Base-by-base conservation (phyloP, 768 basidiomycete species). In the Leccinum sublutescens region DNA sequence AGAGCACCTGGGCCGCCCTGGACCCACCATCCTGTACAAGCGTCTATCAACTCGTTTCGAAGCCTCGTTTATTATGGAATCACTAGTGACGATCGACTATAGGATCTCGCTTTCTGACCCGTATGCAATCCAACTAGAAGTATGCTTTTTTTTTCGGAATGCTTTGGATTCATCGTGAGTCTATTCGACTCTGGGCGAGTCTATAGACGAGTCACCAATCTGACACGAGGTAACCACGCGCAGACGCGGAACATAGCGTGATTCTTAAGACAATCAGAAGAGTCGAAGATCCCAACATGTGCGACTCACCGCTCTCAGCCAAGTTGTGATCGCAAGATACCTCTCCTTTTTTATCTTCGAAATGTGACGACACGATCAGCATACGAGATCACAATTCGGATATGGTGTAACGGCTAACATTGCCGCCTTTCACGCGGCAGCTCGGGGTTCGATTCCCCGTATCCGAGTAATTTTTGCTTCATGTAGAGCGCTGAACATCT, bases 391-490 rank as follows among this genome's bases (percentile, higher is more conserved):
- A 34, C 12, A 34, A 34, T 34, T 72, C 75, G 75, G 80, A 75
- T 84, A 83, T 82, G 81, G 82, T 84, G 82, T 83, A 84, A 84
- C 71, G 82, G 82, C 80, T 80, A 84, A 81, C 82, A 82, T 84
- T 82, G 76, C 82, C 81, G 82, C 82, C 82, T 84, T 75, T 82
- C 82, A 82, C 76, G 74, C 74, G 74, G 76, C 66, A 76, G 76
- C 72, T 77, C 75, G 75, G 76, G 75, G 73, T 70, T 70, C 68
- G 68, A 67, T 50, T 70, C 70, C 69, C 63, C 70, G 70, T 70
- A 70, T 70, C 68, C 70, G 70, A 70, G 70, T 45, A 0, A 2
- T 23, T 63, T 61, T 61, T 31, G 31, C 31, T 31, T 31, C 31
- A 31, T 31, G 9, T 31, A 11, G 29, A 29, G 10, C 36, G 36